These are phyloP conservation scores for Arthrobotrys conoides DNA, from an alignment of 2,329 filamentous ascomycete species.

Conservation along the genomic window DNA sequence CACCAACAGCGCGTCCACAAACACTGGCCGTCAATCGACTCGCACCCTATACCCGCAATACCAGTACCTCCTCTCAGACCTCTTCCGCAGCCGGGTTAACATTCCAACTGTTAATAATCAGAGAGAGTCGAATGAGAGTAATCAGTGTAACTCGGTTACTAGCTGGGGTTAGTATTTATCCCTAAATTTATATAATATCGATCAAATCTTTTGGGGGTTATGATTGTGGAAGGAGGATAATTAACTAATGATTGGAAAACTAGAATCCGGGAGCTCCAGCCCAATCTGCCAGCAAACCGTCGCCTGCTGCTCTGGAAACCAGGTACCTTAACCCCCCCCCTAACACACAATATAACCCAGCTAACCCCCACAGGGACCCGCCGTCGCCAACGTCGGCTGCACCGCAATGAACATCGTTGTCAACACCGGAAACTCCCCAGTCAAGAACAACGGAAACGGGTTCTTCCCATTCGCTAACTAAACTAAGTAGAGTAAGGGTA, in stretches of 20 bases:
- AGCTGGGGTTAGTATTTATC: slow-evolving; percentile 31
- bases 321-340: slow-evolving; percentile 20
- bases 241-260: too few relatives aligned
- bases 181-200: too few relatives aligned
- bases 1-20: slow-evolving; percentile 38
- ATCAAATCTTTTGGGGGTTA: too few relatives aligned
- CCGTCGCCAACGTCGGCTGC: slow-evolving; percentile 52
- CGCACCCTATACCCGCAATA: slow-evolving; percentile 40
- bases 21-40: slow-evolving; percentile 40
- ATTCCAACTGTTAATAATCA: slow-evolving; percentile 42
- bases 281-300: slow-evolving; percentile 38
- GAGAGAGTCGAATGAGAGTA: slow-evolving; percentile 33
- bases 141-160: slow-evolving; percentile 46
- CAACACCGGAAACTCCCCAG: slow-evolving; percentile 43
- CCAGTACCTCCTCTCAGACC: slow-evolving; percentile 23
- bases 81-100: slow-evolving; percentile 35
- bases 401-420: slow-evolving; percentile 55
- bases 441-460: slow-evolving; percentile 27
- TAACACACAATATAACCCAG: background rate
- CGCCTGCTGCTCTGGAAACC: slow-evolving; percentile 48
- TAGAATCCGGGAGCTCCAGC: slow-evolving; percentile 36
- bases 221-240: too few relatives aligned
- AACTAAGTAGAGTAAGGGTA: too few relatives aligned
- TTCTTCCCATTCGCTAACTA: slow-evolving; percentile 36
- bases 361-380: slow-evolving; percentile 5